These are phyloP conservation scores for Boletus fagicola DNA, from an alignment of 768 basidiomycete species.

Conservation along the genomic window DNA sequence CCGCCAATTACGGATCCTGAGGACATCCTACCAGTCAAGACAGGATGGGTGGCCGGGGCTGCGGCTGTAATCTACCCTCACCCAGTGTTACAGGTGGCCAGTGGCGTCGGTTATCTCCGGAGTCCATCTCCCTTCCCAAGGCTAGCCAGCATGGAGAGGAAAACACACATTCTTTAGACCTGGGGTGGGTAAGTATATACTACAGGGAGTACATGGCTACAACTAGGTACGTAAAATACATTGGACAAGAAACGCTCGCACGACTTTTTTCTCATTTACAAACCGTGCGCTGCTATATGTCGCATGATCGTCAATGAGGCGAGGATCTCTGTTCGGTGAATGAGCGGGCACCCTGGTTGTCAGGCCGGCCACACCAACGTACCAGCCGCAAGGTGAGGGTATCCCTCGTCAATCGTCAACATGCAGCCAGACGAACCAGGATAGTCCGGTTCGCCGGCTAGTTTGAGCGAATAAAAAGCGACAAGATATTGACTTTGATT, in stretches of 20 bases:
- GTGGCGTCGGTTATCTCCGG: slow-evolving; percentile 9
- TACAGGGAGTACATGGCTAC: slow-evolving; percentile 16
- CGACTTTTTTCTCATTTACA: slow-evolving; percentile 27
- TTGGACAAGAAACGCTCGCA: not conserved
- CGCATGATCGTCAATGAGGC: slow-evolving; percentile 64
- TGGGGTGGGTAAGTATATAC: slow-evolving; percentile 5
- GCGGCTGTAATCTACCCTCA: slow-evolving; percentile 4
- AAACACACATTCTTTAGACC: not conserved
- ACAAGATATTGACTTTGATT: slow-evolving; percentile 50
- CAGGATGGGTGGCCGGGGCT: not conserved
- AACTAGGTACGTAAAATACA: slow-evolving; percentile 12
- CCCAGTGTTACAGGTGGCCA: not conserved
- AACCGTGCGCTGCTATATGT: slow-evolving; percentile 49
- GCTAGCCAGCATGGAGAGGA: not conserved
- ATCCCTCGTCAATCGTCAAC: slow-evolving; percentile 62
- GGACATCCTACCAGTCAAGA: not conserved
- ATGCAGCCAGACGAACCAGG: slow-evolving; percentile 55
- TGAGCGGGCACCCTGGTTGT: slow-evolving; percentile 14
- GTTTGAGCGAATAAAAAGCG: slow-evolving; percentile 59
- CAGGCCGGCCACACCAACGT: slow-evolving; percentile 19
- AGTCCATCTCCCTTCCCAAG: not conserved
- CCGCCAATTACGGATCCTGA: not conserved
- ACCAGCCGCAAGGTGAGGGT: slow-evolving; percentile 56
- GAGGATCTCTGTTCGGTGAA: slow-evolving; percentile 47
- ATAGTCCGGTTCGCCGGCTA: slow-evolving; percentile 54